These are phyloP conservation scores for Aspergillus ruber DNA, from an alignment of 2,329 filamentous ascomycete genomes.

Conservation along the genomic window DNA sequence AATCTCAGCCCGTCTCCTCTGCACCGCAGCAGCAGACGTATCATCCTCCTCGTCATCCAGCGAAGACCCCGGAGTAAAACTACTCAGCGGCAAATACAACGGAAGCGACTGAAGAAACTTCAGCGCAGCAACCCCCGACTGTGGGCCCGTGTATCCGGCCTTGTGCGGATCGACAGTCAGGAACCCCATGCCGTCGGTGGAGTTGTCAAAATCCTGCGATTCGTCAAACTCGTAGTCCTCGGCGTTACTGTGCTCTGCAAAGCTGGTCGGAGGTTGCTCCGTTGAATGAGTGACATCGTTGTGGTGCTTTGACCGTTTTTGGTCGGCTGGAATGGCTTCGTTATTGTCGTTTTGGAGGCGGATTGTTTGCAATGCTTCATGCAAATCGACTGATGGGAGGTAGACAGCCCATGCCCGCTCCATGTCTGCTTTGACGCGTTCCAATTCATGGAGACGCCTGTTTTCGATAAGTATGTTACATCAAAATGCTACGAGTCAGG, in stretches of 20 bases:
- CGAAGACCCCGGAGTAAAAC: constrained; percentile 11
- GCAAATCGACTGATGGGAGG: constrained; percentile 11
- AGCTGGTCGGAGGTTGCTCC: constrained; percentile 10
- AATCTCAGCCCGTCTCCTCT: constrained; percentile 3
- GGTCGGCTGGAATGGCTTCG: neutral
- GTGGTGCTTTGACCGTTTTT: constrained; percentile 5
- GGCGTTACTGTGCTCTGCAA: constrained; percentile 13
- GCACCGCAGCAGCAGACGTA: neutral
- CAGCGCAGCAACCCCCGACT: constrained; percentile 12
- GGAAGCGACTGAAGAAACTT: constrained; percentile 14
- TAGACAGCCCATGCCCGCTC: constrained; percentile 11
- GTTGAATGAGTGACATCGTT: constrained; percentile 11
- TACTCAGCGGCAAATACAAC: constrained; percentile 11
- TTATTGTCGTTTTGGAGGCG: constrained; percentile 1
- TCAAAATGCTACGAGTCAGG: neutral
- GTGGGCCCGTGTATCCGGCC: constrained; percentile 13
- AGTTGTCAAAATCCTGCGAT: constrained; percentile 15
- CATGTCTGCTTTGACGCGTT: constrained; percentile 8
- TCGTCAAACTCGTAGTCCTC: constrained; percentile 17
- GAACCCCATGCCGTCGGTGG: constrained; percentile 14
- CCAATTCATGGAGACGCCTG: constrained; percentile 11
- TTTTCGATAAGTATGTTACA: no score
- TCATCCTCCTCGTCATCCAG: constrained; percentile 10
- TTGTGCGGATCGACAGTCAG: constrained; percentile 13
- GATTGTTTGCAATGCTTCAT: constrained; percentile 9